Percentiles rank a stretch among this genome's conserved stretches.
Conservation (phyloP, 192 early-diverging fungal species). For the Dispira simplex region DNA sequence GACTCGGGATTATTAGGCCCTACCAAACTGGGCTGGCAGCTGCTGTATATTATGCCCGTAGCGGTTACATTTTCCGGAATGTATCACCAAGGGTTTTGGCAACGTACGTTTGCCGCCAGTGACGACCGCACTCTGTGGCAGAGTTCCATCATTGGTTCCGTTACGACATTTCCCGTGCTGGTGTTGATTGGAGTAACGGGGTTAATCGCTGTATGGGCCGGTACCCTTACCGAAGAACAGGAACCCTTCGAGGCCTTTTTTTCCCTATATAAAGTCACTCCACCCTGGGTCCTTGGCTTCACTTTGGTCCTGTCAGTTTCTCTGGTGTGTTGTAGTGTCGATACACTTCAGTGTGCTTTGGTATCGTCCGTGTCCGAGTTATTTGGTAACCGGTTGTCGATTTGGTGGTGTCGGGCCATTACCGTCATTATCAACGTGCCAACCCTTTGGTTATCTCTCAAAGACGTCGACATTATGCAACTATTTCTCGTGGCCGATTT, state of each 20-base stretch:
- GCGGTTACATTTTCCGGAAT: conserved; percentile 43
- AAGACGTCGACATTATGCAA: conserved; percentile 37
- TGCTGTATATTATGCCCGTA: conserved; percentile 40
- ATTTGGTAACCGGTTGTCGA: conserved; percentile 23
- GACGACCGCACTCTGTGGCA: conserved; percentile 40
- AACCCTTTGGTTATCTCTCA: conserved; percentile 34
- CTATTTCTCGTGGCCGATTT: conserved; percentile 47
- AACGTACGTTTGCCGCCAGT: conserved; percentile 53
- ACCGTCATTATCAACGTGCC: conserved; percentile 32
- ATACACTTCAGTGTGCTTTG: conserved; percentile 54
- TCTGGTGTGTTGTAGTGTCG: conserved; percentile 46
- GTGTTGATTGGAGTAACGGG: conserved; percentile 44
- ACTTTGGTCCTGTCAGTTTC: conserved; percentile 40
- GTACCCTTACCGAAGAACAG: conserved; percentile 28
- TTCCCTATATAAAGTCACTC: conserved; percentile 37
- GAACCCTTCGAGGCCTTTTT: conserved; percentile 47
- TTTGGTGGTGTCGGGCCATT: conserved; percentile 25
- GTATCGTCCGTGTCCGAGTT: conserved; percentile 44
- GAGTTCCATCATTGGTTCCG: conserved; percentile 36
- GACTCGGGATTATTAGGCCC: conserved; percentile 34
- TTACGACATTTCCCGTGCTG: conserved; percentile 33
- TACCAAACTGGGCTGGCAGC: conserved; percentile 47
- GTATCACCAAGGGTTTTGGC: conserved; percentile 59
- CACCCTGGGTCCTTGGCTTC: conserved; percentile 40
- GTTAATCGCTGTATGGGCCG: conserved; percentile 46